phyloP scores from a whole-genome alignment of 768 basidiomycete genomes.

The Pluteus cervinus region DNA sequence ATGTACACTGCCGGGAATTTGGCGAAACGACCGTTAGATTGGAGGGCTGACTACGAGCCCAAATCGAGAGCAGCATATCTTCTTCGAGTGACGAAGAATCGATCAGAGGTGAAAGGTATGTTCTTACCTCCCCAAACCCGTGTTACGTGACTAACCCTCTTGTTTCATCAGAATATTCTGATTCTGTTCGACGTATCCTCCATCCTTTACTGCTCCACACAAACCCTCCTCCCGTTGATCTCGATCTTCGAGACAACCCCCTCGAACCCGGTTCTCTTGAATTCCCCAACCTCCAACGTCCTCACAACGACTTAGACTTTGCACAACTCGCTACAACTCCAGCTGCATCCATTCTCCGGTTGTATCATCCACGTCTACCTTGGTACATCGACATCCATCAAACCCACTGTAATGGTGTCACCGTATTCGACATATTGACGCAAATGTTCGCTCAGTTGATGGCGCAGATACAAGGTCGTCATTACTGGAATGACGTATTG shows the following conservation, averaged over 20 bases:
- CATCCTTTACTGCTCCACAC: background rate
- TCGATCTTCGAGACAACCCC: background rate
- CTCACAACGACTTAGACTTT: conserved; percentile 8
- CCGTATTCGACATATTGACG: conserved; percentile 9
- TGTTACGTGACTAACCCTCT: background rate
- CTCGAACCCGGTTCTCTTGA: background rate
- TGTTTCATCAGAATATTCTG: background rate
- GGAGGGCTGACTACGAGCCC: background rate
- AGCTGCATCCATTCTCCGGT: conserved; percentile 4
- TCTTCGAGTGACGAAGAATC: background rate
- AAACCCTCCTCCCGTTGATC: background rate
- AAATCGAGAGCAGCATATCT: background rate
- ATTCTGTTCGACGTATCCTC: background rate
- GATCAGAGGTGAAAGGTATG: background rate
- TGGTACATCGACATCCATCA: conserved; percentile 11
- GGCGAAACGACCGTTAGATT: background rate
- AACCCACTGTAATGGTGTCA: conserved; percentile 6
- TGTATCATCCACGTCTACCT: conserved; percentile 11
- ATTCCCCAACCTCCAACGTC: conserved; percentile 1
- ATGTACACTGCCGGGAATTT: conserved; percentile 17
- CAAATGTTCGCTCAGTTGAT: conserved; percentile 3
- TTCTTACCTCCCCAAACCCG: background rate
- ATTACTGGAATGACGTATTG: conserved; percentile 12
- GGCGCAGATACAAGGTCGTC: conserved; percentile 6
- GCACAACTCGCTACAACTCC: conserved; percentile 11